Base-by-base conservation (phyloP, 352 stramenopile species). In the Globisporangium spiculum region DNA sequence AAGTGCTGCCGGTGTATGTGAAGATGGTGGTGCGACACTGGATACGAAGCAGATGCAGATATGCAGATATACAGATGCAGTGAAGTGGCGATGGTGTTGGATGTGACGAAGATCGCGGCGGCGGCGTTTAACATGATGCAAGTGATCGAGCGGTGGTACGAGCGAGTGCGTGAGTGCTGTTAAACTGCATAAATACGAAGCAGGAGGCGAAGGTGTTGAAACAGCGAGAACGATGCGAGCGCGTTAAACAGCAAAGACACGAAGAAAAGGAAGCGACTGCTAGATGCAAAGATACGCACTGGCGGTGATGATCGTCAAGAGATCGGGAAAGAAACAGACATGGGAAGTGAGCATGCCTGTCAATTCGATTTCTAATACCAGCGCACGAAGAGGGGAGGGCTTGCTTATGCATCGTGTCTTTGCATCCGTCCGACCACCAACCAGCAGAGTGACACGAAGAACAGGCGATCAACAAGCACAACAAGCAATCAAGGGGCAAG, bases 211-310 rank as follows among this genome's bases (percentile, higher is more conserved):
- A 27, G 20, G 27, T 26, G 30, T 20, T 36, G 50, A 52, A 36
- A 24, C n/a, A 63, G 14, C 27, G 12, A 46, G 38, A 46, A 46
- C 20, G 38, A 46, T 46, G 12, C 12, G 38, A n/a, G 9, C 8
- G 9, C n/a, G 60, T 66, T 66, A 66, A 66, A 59, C 30, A 57
- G 60, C 60, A 66, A 56, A 66, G 60, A 66, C 60, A 66, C 60
- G 60, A 59, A 66, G 26, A 41, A 7, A 32, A 18, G 36, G 53
- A 20, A 5, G 22, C 52, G 38, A 46, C 38, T 46, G 38, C 16
- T 44, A 27, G 52, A 60, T 41, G 55, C 55, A 60, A 60, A 60
- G 55, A 60, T 46, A 46, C 27, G 54, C 26, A 6, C 10, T 16
- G 22, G 27, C 27, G 3, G 8, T 30, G 52, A 24, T 57, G n/a